Percentiles rank a stretch among this genome's conserved stretches.
Conservation (phyloP, 768 basidiomycete species). For the Mycena leptocephala region DNA sequence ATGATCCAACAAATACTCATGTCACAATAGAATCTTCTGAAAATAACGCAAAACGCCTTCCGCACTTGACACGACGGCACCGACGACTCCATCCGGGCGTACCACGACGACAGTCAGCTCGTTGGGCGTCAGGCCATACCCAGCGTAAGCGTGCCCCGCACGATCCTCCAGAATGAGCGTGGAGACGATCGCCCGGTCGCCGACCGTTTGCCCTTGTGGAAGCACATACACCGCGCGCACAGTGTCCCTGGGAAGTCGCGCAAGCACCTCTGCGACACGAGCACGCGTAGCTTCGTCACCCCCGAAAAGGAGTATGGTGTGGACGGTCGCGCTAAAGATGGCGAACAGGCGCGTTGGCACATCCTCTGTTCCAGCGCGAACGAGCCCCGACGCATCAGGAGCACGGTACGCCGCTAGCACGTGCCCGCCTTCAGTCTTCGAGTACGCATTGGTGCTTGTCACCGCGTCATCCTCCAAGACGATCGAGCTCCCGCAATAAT, state of each 20-base stretch:
- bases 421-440: background rate
- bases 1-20: too few relatives aligned
- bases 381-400: constrained; percentile 20
- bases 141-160: constrained; percentile 30
- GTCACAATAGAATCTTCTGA: background rate
- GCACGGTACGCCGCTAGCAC: constrained; percentile 13
- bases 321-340: constrained; percentile 41
- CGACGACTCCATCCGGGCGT: constrained; percentile 38
- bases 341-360: constrained; percentile 43
- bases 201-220: background rate
- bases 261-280: background rate
- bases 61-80: constrained; percentile 8
- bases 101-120: constrained; percentile 29
- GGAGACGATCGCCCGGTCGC: background rate
- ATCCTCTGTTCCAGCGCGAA: background rate
- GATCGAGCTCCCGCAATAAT: constrained; percentile 19
- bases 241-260: background rate
- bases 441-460: background rate
- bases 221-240: background rate
- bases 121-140: constrained; percentile 18
- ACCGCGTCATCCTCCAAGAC: background rate
- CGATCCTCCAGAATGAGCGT: constrained; percentile 20
- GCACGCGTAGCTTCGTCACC: background rate
- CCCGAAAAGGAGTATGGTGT: constrained; percentile 51
- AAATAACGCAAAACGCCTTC: constrained; percentile 4